Evolutionary conservation across 805 yeast species (phyloP).

Genomic region (Debaryomyces maramus): DNA sequence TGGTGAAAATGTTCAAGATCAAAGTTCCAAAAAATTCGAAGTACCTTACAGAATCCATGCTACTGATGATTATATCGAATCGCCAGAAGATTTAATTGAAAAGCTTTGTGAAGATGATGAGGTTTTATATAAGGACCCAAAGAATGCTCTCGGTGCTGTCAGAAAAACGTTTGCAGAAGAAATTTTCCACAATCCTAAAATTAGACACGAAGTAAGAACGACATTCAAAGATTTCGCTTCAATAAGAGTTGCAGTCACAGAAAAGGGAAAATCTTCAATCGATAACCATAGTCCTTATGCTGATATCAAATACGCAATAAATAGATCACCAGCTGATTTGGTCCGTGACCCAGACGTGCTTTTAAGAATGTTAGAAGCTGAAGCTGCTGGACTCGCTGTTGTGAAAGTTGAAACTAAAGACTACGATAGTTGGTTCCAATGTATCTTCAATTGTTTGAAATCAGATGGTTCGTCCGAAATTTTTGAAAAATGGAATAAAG

Average conservation of each 20-base stretch:
- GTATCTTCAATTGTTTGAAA: constrained; percentile 50
- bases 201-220: constrained; percentile 67
- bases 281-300: constrained; percentile 79
- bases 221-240: constrained; percentile 64
- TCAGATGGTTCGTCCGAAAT: constrained; percentile 79
- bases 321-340: constrained; percentile 76
- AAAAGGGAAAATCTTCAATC: constrained; percentile 67
- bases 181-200: constrained; percentile 73
- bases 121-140: constrained; percentile 54
- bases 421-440: constrained; percentile 40
- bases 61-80: constrained; percentile 62
- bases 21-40: constrained; percentile 49
- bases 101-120: constrained; percentile 44
- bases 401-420: constrained; percentile 59
- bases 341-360: constrained; percentile 75
- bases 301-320: constrained; percentile 87
- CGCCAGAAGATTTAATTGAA: constrained; percentile 62
- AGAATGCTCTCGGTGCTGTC: constrained; percentile 69
- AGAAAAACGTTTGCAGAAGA: constrained; percentile 77
- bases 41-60: constrained; percentile 60
- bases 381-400: constrained; percentile 67
- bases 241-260: constrained; percentile 75
- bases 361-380: constrained; percentile 91
- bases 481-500: constrained; percentile 77
- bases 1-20: constrained; percentile 74